These are phyloP conservation scores for Acidiella bohemica DNA, from an alignment of 495 filamentous ascomycete genomes.

Conservation along the genomic window DNA sequence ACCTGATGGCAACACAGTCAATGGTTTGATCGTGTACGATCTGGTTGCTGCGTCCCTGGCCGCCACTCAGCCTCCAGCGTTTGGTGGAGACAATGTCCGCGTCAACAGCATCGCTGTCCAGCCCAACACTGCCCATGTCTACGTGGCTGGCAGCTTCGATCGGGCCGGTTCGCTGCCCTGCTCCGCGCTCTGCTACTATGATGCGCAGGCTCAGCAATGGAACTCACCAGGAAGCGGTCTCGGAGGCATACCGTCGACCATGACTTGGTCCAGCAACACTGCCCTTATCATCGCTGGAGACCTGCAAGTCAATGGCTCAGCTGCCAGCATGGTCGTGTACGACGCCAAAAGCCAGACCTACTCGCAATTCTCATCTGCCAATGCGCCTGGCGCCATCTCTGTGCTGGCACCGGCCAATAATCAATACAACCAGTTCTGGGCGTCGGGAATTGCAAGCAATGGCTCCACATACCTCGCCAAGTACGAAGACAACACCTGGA, in stretches of 20 bases:
- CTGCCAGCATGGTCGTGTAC: slow-evolving; percentile 61
- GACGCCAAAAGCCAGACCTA: slow-evolving; percentile 46
- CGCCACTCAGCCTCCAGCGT: slow-evolving; percentile 51
- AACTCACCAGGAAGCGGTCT: slow-evolving; percentile 57
- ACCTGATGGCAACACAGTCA: slow-evolving; percentile 45
- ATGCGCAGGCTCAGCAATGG: slow-evolving; percentile 57
- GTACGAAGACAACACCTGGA: slow-evolving; percentile 46
- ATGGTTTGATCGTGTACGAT: slow-evolving; percentile 70
- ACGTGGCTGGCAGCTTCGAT: slow-evolving; percentile 71
- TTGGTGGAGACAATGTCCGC: slow-evolving; percentile 52
- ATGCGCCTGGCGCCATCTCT: slow-evolving; percentile 65
- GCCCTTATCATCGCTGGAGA: slow-evolving; percentile 64
- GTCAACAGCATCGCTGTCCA: slow-evolving; percentile 62
- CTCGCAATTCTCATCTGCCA: slow-evolving; percentile 49
- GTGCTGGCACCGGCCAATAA: slow-evolving; percentile 57
- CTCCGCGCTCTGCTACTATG: slow-evolving; percentile 65
- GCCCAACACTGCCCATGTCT: slow-evolving; percentile 57
- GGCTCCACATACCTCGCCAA: slow-evolving; percentile 61
- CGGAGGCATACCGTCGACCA: slow-evolving; percentile 49
- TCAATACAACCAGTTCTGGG: slow-evolving; percentile 62
- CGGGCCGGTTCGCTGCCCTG: slow-evolving; percentile 74
- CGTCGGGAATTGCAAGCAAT: slow-evolving; percentile 50
- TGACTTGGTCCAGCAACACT: slow-evolving; percentile 60
- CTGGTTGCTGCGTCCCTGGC: slow-evolving; percentile 46
- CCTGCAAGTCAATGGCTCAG: slow-evolving; percentile 50